These are phyloP conservation scores for Fraxinus nigra DNA, from an alignment of 305 asterid species.

Conservation along the genomic window DNA sequence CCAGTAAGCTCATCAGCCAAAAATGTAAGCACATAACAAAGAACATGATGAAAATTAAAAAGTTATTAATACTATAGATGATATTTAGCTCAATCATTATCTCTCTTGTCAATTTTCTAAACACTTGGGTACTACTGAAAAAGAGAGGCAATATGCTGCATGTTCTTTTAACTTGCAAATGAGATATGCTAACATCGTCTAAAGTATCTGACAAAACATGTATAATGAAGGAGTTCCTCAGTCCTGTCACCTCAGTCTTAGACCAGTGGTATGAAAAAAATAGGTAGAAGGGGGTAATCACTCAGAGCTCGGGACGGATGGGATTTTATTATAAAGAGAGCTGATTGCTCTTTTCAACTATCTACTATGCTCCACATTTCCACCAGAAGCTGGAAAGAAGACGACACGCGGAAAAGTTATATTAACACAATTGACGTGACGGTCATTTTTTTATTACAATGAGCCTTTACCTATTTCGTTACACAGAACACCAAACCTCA, in stretches of 20 bases:
- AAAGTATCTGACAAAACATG: background rate
- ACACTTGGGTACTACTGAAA: background rate
- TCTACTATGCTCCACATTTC: background rate
- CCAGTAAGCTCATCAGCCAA: constrained; percentile 12
- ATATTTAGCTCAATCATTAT: background rate
- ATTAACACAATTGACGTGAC: background rate
- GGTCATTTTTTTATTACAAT: background rate
- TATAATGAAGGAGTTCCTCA: background rate
- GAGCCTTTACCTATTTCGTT: background rate
- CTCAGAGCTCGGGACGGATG: background rate
- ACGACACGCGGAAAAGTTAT: background rate
- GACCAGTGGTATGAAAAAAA: background rate
- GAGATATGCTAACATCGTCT: background rate
- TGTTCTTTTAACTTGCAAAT: background rate
- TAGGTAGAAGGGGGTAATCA: background rate
- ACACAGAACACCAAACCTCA: background rate
- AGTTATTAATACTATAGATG: background rate
- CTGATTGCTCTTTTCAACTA: background rate
- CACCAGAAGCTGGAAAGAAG: background rate
- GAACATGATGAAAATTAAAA: background rate
- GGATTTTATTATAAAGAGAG: background rate
- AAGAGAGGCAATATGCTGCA: background rate
- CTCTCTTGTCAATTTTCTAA: background rate
- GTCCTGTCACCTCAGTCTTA: background rate
- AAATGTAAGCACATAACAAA: background rate